Percentiles rank a stretch among this genome's conserved stretches.
These are phyloP conservation scores for Pyronema domesticum DNA, from an alignment of 495 filamentous ascomycete species.

Conservation along the genomic window DNA sequence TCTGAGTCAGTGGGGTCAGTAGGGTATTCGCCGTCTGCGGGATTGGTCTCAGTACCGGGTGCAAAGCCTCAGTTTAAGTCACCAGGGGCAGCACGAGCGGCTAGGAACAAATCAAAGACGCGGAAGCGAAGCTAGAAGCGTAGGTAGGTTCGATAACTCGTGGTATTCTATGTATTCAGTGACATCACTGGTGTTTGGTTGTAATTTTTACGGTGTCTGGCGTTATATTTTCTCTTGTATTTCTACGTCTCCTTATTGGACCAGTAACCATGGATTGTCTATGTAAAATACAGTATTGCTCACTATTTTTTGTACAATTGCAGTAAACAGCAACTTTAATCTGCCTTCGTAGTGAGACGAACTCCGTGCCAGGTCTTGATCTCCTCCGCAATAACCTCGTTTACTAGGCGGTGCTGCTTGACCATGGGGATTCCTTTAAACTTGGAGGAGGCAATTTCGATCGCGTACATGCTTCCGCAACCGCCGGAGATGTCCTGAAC, in stretches of 20 bases:
- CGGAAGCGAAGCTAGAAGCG: no score
- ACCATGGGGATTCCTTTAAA: conserved; percentile 49
- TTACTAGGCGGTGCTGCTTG: conserved; percentile 57
- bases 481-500: conserved; percentile 67
- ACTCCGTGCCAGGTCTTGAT: conserved; percentile 62
- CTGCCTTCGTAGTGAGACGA: conserved; percentile 43
- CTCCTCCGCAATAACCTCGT: conserved; percentile 46
- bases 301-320: not conserved
- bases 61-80: no score
- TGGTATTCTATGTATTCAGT: no score
- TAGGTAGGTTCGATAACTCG: no score
- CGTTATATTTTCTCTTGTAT: not conserved
- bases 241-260: not conserved
- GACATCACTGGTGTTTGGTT: not conserved
- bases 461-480: conserved; percentile 62
- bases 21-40: no score
- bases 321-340: not conserved
- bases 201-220: not conserved
- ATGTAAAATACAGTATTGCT: not conserved
- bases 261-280: not conserved
- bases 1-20: no score
- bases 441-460: conserved; percentile 46
- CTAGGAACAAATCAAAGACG: no score
- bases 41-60: no score
- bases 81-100: no score